Conservation (phyloP, 2,329 filamentous ascomycete genomes). For the Septoria petroselini region DNA sequence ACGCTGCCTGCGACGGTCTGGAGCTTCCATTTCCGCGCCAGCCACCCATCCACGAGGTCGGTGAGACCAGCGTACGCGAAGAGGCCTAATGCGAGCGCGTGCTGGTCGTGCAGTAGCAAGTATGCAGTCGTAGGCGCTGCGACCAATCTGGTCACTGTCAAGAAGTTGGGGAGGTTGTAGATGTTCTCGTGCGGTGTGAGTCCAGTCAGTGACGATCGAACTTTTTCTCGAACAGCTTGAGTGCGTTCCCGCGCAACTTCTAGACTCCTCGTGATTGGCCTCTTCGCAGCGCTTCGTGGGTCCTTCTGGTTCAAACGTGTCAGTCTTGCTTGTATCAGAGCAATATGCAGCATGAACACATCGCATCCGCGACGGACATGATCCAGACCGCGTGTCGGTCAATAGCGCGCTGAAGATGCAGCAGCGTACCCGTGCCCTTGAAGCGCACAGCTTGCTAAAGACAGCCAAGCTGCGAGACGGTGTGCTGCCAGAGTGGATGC, state of each 20-base stretch:
- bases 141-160: conserved; percentile 81
- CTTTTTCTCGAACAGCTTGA: conserved; percentile 32
- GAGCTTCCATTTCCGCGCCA: conserved; percentile 80
- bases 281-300: conserved; percentile 17
- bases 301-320: conserved; percentile 7
- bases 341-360: too few relatives aligned
- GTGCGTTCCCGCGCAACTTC: conserved; percentile 32
- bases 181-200: conserved; percentile 74
- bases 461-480: conserved; percentile 1
- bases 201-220: conserved; percentile 34
- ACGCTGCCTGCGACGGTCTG: conserved; percentile 93
- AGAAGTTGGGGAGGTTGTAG: conserved; percentile 90
- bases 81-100: conserved; percentile 74
- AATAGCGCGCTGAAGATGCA: background rate
- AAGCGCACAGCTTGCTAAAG: conserved; percentile 10
- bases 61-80: conserved; percentile 90
- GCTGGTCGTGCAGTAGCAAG: conserved; percentile 77
- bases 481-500: background rate
- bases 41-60: conserved; percentile 89
- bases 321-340: background rate
- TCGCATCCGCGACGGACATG: too few relatives aligned
- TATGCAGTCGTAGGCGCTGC: conserved; percentile 85
- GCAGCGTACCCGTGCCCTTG: background rate
- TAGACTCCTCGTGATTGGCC: conserved; percentile 28
- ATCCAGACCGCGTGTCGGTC: background rate